Evolutionary conservation across 202 grass and related monocot species (phyloP), one percentile per base, ranked within the genome.

Genomic region (Setaria viridis): DNA sequence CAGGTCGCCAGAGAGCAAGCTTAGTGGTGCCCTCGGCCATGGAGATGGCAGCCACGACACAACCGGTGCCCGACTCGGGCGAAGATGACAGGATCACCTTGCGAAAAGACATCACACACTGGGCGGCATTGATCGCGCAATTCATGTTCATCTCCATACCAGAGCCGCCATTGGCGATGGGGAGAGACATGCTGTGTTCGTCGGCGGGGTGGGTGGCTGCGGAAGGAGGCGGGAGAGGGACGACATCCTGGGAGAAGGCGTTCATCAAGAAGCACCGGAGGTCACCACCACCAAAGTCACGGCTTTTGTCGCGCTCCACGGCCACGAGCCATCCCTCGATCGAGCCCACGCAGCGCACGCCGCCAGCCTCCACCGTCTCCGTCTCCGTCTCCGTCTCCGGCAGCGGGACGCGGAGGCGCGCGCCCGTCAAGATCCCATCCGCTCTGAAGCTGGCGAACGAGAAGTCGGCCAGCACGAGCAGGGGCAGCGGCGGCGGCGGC

Each of bases 401-500:
- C 50, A 89, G 59, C 1, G 15, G 69, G 76, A 85, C 12, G 62
- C 60, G 76, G 7, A 82, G 76, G 20, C 10, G 58, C 57, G 25
- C 9, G 60, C 33, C 50, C 20, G 32, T 11, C 42, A 53, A 39
- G n/a, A 11, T 69, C 1, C 76, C 76, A 16, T 51, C 69, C 0
- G 41, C 20, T 69, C 49, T 43, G 60, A 89, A 89, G 60, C 50
- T 4, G 69, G 69, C 59, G 76, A 89, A 75, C 2, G 20, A 2
- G 42, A 85, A 75, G 82, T 69, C 47, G n/a, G 76, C 39, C n/a
- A 80, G 33, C 20, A 85, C 76, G 69, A 89, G 87, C 60, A 85
- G 62, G 2, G 87, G 87, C 20, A 85, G 87, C 17, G 87, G 87
- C 75, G 86, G 74, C 35, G 81, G 81, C 20, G 63, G 79, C 32